Percentiles rank a stretch among this genome's conserved stretches.
Conservation (phyloP, 2,329 filamentous ascomycete species). For the Fusarium poae region DNA sequence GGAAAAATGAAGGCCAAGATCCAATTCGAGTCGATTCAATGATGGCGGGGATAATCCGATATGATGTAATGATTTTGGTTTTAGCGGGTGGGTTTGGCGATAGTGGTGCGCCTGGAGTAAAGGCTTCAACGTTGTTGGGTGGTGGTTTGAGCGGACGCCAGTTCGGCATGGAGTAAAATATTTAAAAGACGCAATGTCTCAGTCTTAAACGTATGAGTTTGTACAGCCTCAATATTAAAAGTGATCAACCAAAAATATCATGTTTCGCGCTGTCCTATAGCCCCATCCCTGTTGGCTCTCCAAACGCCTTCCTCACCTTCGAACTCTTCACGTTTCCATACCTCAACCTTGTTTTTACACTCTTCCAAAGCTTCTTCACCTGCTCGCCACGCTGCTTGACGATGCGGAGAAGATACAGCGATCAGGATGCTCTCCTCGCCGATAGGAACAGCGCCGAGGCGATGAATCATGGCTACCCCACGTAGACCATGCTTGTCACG, state of each 20-base stretch:
- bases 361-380: constrained; percentile 90
- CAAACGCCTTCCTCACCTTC: constrained; percentile 81
- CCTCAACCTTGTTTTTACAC: constrained; percentile 88
- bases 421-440: constrained; percentile 95
- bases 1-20: constrained; percentile 5
- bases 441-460: constrained; percentile 86
- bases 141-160: constrained; percentile 12
- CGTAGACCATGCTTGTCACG: constrained; percentile 72
- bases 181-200: constrained; percentile 2
- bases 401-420: constrained; percentile 84
- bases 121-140: background rate
- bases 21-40: background rate
- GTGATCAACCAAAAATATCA: constrained; percentile 6
- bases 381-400: constrained; percentile 86
- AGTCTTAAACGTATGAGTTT: constrained; percentile 26
- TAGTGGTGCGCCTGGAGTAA: constrained; percentile 18
- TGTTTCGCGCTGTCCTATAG: constrained; percentile 62
- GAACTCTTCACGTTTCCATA: constrained; percentile 96
- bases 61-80: constrained; percentile 1
- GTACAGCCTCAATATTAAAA: constrained; percentile 5
- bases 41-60: background rate
- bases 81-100: constrained; percentile 21
- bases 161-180: background rate
- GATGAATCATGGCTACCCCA: constrained; percentile 84
- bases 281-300: constrained; percentile 87